These are phyloP conservation scores for Sphaerostilbella broomeana DNA, from an alignment of 2,329 filamentous ascomycete species.

Conservation along the genomic window DNA sequence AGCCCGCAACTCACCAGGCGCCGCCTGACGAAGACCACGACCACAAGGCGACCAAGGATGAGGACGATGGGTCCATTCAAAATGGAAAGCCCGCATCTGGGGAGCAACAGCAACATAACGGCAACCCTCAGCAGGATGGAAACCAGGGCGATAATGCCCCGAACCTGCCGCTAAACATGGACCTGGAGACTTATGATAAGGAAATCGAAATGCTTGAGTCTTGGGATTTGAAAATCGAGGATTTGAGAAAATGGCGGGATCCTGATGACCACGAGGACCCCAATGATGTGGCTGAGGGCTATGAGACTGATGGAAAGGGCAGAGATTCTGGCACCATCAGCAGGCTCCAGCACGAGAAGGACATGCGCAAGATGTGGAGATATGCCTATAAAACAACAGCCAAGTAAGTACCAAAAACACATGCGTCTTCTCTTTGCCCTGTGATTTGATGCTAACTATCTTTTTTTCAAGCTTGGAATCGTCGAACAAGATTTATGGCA, in stretches of 20 bases:
- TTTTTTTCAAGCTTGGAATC: conserved; percentile 31
- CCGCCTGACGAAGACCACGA: conserved; percentile 1
- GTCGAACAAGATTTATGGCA: conserved; percentile 50
- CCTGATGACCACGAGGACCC: conserved; percentile 30
- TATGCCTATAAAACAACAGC: conserved; percentile 34
- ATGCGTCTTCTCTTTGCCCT: neutral
- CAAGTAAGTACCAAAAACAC: conserved; percentile 28
- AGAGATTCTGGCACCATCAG: conserved; percentile 27
- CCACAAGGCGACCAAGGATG: neutral
- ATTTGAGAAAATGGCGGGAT: conserved; percentile 31
- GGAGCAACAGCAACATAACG: neutral
- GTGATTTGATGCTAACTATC: neutral
- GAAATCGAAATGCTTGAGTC: conserved; percentile 12
- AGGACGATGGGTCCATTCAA: conserved; percentile 11
- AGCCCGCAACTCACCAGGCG: neutral
- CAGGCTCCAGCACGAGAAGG: conserved; percentile 35
- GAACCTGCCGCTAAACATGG: conserved; percentile 13
- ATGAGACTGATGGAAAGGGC: conserved; percentile 30
- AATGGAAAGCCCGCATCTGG: conserved; percentile 4
- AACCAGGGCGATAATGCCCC: too few relatives aligned
- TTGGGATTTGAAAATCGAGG: conserved; percentile 31
- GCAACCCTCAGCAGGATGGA: neutral
- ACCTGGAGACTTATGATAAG: conserved; percentile 12
- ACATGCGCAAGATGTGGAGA: conserved; percentile 36
- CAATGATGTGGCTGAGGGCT: conserved; percentile 30